Evolutionary conservation across 2,329 filamentous ascomycete species (phyloP), one percentile per base, ranked within the genome.

Genomic region (Gyromitra esculenta): DNA sequence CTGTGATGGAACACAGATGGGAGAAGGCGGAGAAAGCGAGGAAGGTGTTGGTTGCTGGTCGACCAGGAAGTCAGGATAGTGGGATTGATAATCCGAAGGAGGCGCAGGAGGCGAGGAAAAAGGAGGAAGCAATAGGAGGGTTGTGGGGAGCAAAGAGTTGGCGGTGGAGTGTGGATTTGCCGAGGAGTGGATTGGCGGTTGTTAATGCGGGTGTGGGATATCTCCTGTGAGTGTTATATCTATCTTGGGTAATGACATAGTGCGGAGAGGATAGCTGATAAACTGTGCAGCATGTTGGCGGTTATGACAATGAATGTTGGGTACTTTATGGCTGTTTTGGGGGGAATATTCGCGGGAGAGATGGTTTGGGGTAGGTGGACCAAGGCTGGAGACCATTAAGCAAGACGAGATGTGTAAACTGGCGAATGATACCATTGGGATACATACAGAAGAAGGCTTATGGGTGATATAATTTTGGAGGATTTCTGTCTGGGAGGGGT

Each of bases 241-340:
- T 35, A 62, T 8, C 21, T n/a, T 52, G 57, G 41, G 7, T 5
- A 25, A 25, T 6, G 7, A 31, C 52, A 13, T 50, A 48, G 31
- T 60, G 35, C 48, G 56, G 25, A 56, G 31, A 54, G 8, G 31
- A 50, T 66, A 54, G 35, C 79, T 68, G 79, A 76, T 67, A 78
- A 67, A 9, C 21, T 9, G 65, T 18, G 48, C 80, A 97, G 94
- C 76, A 97, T 97, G 94, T 85, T 97, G 84, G 92, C 92, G 13
- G 91, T 96, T 82, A 97, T 96, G 93, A 94, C 92, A 0, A 89
- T 93, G 85, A 96, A 96, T 81, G 88, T 95, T 15, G 93, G 92
- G 11, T 96, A 96, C 82, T 95, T 95, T 83, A 84, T 93, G 70
- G 94, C 92, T 0, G 87, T 94, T n/a, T 86, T 96, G 9, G 91